Conservation (phyloP, 2,329 filamentous ascomycete species). For the Colletotrichum camelliae region DNA sequence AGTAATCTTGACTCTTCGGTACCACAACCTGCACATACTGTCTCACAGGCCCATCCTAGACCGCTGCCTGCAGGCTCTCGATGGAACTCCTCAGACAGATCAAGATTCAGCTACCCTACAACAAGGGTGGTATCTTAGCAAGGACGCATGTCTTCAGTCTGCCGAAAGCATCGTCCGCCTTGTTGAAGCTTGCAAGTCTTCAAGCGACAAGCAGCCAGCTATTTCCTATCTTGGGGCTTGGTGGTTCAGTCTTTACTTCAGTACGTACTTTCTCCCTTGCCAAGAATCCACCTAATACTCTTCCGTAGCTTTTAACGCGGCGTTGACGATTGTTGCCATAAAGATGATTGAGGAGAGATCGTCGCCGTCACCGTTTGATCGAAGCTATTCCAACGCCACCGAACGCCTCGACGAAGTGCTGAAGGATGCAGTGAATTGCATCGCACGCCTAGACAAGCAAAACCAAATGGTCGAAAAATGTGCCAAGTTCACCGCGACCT, state of each 20-base stretch:
- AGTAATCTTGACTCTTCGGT: constrained; percentile 41
- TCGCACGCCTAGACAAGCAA: constrained; percentile 1
- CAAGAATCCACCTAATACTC: not conserved
- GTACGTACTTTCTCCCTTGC: constrained; percentile 20
- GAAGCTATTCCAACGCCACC: not conserved
- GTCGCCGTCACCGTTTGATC: not conserved
- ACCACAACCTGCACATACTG: constrained; percentile 36
- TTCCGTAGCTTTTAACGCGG: constrained; percentile 10
- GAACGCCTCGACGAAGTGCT: not conserved
- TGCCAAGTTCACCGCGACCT: constrained; percentile 9
- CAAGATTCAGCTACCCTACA: constrained; percentile 21
- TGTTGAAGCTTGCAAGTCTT: constrained; percentile 22
- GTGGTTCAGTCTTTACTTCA: constrained; percentile 37
- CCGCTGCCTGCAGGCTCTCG: constrained; percentile 21
- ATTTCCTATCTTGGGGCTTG: constrained; percentile 31
- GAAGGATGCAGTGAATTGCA: not conserved
- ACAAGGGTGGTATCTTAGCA: constrained; percentile 26
- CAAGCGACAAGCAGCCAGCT: not conserved
- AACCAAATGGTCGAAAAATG: constrained; percentile 18
- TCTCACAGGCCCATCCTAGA: constrained; percentile 34
- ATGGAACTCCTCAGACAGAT: not conserved
- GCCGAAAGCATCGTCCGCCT: constrained; percentile 28
- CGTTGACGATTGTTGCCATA: constrained; percentile 1
- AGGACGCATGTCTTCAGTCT: constrained; percentile 25
- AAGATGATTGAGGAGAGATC: constrained; percentile 5